A percentile compares a stretch with the other conserved stretches of the same genome.
Evolutionary conservation across 148 eudicot genomes (phyloP).

Genomic region (Agrostemma githago): DNA sequence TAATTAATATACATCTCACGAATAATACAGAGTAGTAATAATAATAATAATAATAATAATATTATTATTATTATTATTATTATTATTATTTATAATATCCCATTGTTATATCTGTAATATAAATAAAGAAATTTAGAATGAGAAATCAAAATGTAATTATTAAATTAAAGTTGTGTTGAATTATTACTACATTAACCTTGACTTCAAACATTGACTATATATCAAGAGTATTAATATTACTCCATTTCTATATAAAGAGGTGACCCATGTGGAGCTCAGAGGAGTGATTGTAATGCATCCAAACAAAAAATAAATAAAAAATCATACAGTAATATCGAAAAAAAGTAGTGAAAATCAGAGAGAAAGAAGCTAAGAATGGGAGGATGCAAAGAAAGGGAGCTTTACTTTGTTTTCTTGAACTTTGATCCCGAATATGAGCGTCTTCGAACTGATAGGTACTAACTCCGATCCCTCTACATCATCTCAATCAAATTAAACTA

Average conservation of each 20-base stretch:
- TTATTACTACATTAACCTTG: slow-evolving; percentile 15
- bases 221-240: background rate
- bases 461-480: background rate
- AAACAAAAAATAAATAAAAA: background rate
- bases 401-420: slow-evolving; percentile 75
- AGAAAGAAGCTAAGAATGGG: slow-evolving; percentile 32
- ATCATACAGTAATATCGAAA: background rate
- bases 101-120: background rate
- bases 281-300: slow-evolving; percentile 12
- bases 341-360: background rate
- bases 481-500: background rate
- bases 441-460: slow-evolving; percentile 58
- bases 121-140: too few species aligned
- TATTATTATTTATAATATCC: background rate
- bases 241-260: slow-evolving; percentile 22
- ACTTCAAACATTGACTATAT: slow-evolving; percentile 8
- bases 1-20: too few species aligned
- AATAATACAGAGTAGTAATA: too few species aligned
- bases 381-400: slow-evolving; percentile 30
- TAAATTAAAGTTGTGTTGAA: background rate
- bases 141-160: background rate
- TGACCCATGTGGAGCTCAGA: slow-evolving; percentile 20
- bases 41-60: too few species aligned
- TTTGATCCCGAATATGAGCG: slow-evolving; percentile 87
- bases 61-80: too few species aligned